Evolutionary conservation across 1,284 basidiomycete genomes (phyloP).

Genomic region (Microbotryomycetes sp.): DNA sequence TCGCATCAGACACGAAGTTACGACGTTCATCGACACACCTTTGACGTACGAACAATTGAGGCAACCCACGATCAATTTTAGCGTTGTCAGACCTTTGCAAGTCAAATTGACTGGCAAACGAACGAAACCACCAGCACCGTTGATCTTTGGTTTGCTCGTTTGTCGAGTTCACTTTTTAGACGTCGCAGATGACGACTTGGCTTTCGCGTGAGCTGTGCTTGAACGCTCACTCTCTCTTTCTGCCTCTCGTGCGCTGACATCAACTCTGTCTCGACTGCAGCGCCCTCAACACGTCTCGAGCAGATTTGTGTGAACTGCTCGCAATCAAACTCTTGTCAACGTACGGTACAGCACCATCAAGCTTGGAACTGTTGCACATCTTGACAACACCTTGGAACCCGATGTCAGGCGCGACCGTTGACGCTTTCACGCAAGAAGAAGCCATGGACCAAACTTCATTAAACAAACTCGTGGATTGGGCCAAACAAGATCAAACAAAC

Average conservation of each 20-base stretch:
- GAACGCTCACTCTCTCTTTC: background rate
- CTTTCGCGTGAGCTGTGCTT: conserved; percentile 19
- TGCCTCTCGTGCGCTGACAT: background rate
- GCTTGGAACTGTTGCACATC: conserved; percentile 63
- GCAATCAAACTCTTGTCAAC: conserved; percentile 28
- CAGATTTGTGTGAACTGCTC: conserved; percentile 35
- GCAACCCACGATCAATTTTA: conserved; percentile 28
- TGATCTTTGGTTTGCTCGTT: conserved; percentile 34
- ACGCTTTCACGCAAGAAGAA: conserved; percentile 23
- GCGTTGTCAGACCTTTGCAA: conserved; percentile 30
- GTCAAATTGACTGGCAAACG: conserved; percentile 15
- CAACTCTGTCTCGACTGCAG: background rate
- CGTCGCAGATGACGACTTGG: conserved; percentile 26
- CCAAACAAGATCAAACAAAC: conserved; percentile 21
- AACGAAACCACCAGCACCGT: conserved; percentile 17
- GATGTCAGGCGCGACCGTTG: conserved; percentile 55
- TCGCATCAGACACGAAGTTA: conserved; percentile 13
- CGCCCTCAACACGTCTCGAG: conserved; percentile 31
- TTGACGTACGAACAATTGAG: conserved; percentile 16
- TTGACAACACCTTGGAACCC: conserved; percentile 61
- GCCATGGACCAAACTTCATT: conserved; percentile 18
- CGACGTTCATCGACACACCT: conserved; percentile 17
- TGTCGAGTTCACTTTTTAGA: conserved; percentile 29
- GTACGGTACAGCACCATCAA: conserved; percentile 4
- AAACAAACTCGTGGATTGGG: conserved; percentile 18